Evolutionary conservation across 2,329 filamentous ascomycete genomes (phyloP).

Genomic region (Aspergillus floridensis): DNA sequence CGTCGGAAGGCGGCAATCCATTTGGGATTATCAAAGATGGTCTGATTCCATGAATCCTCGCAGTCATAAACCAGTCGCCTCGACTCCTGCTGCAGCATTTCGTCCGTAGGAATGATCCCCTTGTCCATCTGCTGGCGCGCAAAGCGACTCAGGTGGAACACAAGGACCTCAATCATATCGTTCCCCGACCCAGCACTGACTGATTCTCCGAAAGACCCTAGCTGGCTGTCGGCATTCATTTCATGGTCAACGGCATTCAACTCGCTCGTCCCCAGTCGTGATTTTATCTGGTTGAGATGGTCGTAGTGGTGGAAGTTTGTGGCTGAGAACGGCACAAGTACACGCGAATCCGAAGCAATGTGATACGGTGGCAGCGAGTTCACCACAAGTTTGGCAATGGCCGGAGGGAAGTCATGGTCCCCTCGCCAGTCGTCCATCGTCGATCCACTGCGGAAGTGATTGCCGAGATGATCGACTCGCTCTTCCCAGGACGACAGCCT

Average conservation of each 20-base stretch:
- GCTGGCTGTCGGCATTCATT: background rate
- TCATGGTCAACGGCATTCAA: background rate
- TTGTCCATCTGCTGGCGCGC: conserved; percentile 13
- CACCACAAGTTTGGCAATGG: conserved; percentile 14
- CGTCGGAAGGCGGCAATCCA: conserved; percentile 22
- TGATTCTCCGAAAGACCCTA: background rate
- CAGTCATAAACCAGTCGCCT: conserved; percentile 48
- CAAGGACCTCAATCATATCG: conserved; percentile 7
- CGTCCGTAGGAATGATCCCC: conserved; percentile 44
- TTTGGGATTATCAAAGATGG: conserved; percentile 26
- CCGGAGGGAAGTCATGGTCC: conserved; percentile 18
- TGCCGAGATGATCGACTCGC: conserved; percentile 8
- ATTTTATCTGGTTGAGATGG: conserved; percentile 17
- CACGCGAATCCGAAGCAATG: conserved; percentile 15
- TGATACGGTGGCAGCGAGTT: conserved; percentile 21
- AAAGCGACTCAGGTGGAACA: conserved; percentile 19
- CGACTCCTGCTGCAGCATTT: conserved; percentile 49
- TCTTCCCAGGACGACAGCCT: conserved; percentile 3
- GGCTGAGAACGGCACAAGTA: conserved; percentile 20
- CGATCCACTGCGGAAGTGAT: conserved; percentile 13
- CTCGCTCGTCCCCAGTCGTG: background rate
- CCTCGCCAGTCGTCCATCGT: conserved; percentile 16
- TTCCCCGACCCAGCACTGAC: background rate
- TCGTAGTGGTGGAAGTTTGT: conserved; percentile 3
- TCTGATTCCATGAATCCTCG: conserved; percentile 48